Percentiles rank a stretch among this genome's conserved stretches.
These are phyloP conservation scores for Linaria vulgaris DNA, from an alignment of 257 asterid genomes.

Conservation along the genomic window DNA sequence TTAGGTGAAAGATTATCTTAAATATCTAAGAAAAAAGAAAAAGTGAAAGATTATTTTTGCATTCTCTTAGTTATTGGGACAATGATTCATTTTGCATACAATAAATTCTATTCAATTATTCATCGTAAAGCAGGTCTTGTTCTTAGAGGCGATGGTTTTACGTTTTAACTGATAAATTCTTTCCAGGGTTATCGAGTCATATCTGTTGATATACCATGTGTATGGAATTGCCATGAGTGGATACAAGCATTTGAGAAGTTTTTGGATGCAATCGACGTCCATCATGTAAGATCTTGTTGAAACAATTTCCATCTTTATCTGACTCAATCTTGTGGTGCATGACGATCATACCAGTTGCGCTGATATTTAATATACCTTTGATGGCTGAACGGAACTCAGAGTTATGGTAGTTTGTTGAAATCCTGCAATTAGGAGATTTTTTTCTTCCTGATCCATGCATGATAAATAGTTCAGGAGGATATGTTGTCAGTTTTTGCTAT, in stretches of 20 bases:
- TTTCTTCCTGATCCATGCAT: too few relatives aligned
- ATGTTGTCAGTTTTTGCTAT: too few relatives aligned
- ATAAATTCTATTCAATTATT: neutral
- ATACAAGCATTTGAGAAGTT: constrained; percentile 95
- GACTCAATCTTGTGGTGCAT: neutral
- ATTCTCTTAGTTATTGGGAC: too few relatives aligned
- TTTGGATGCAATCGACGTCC: constrained; percentile 92
- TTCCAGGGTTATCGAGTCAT: constrained; percentile 94
- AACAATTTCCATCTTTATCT: neutral
- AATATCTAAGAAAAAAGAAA: too few relatives aligned
- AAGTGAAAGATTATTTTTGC: too few relatives aligned
- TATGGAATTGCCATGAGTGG: constrained; percentile 95
- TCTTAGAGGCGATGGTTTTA: constrained; percentile 11
- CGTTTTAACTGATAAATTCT: constrained; percentile 11
- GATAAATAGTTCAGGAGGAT: too few relatives aligned
- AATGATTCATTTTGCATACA: neutral
- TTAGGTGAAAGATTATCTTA: too few relatives aligned
- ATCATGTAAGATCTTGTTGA: constrained; percentile 66
- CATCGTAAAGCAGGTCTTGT: neutral
- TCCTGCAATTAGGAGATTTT: too few relatives aligned
- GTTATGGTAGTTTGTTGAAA: too few relatives aligned
- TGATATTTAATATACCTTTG: too few relatives aligned
- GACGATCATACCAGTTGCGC: too few relatives aligned
- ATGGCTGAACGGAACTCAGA: too few relatives aligned
- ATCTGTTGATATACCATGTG: constrained; percentile 93